Percentiles rank a stretch among this genome's conserved stretches.
Conservation (phyloP, 768 basidiomycete genomes). For the Tricholoma furcatifolium region DNA sequence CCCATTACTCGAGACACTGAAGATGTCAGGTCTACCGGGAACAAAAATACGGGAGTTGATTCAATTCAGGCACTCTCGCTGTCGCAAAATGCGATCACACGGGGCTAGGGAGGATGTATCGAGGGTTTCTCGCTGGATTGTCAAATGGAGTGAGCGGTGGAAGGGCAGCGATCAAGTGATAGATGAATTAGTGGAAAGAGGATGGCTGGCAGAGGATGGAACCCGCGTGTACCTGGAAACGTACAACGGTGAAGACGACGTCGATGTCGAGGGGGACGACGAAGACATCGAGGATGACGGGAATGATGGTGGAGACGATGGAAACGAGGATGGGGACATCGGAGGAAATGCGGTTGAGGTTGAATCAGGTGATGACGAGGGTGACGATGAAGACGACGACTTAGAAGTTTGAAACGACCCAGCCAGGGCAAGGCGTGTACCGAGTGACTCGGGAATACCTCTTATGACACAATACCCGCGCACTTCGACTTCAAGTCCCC, state of each 20-base stretch:
- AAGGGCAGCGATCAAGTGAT: conserved; percentile 34
- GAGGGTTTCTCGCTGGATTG: conserved; percentile 23
- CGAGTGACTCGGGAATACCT: neutral
- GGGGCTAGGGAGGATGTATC: neutral
- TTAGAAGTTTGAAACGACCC: conserved; percentile 4
- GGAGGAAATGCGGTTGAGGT: conserved; percentile 23
- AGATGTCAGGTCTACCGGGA: conserved; percentile 22
- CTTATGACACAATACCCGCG: neutral
- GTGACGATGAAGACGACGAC: conserved; percentile 8
- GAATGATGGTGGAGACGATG: conserved; percentile 16
- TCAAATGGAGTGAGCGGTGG: conserved; percentile 32
- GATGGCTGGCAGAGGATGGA: conserved; percentile 26
- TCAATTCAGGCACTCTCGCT: conserved; percentile 14
- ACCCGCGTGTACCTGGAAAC: conserved; percentile 26
- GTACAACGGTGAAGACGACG: conserved; percentile 29
- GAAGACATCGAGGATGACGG: conserved; percentile 12
- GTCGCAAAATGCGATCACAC: neutral
- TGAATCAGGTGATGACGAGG: conserved; percentile 19
- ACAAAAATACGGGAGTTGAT: conserved; percentile 16
- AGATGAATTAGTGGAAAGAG: conserved; percentile 36
- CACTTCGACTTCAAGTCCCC: neutral
- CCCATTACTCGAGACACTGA: conserved; percentile 20
- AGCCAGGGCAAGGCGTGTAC: neutral
- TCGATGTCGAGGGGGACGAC: conserved; percentile 24
- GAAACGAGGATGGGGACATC: conserved; percentile 13